Base-by-base conservation (phyloP, 1,284 basidiomycete genomes). In the Cryptococcus sp. region DNA sequence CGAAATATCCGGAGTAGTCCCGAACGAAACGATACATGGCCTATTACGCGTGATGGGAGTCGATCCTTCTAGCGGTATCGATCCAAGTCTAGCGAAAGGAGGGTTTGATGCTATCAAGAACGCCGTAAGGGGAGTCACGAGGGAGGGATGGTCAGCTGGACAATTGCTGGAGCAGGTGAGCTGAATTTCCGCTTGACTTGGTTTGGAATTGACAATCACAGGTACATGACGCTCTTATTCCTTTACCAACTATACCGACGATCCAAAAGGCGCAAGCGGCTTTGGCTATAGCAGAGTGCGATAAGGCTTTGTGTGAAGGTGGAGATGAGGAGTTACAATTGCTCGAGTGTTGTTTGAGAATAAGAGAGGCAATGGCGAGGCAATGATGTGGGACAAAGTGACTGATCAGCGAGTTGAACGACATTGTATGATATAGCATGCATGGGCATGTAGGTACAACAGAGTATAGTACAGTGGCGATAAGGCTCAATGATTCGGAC, bases 301-400 rank as follows among this genome's bases (percentile, higher is more conserved):
- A 99, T 80, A 98, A 98, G 76, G 90, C 90, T 0, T 79, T 99
- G 45, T 91, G 89, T 61, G 95, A 98, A 66, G 96, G 96, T 1
- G 94, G 90, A n/a, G 95, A 98, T 67, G 96, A 99, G 76, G 93
- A 97, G 75, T 79, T 99, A 41, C 97, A 96, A 86, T 83, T 93
- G 49, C 78, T 98, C 23, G 90, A 95, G 67, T 86, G 92, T 50
- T 91, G 85, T 41, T 76, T 97, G 52, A 82, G 85, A 42, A 80
- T 96, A 15, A 81, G 86, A 71, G 90, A 87, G 64, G 85, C 84
- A 4, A 74, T 75, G 67, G 8, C 55, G 15, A 14, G 46, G 37
- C 46, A n/a, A 41, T 10, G 38, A 10, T 10, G n/a, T 10, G n/a
- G 38, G 38, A 2, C 10, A 41, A 41, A n/a, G 38, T 10, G n/a